Evolutionary conservation across 2,329 filamentous ascomycete species (phyloP).

Genomic region (Dothiorella sarmentorum): DNA sequence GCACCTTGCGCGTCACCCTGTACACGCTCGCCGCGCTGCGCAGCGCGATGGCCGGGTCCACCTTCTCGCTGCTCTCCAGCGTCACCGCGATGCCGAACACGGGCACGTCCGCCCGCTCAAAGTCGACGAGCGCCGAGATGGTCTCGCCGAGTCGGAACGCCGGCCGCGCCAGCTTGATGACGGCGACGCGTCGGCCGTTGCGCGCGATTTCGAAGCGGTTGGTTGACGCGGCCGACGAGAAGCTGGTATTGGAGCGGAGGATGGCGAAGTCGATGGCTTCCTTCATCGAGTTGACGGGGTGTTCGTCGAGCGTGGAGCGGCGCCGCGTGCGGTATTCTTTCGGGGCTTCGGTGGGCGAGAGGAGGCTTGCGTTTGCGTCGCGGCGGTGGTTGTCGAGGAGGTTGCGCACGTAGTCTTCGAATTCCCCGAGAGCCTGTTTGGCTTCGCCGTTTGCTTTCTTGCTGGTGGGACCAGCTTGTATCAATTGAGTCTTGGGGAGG

Average conservation of each 20-base stretch:
- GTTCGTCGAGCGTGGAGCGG: slow-evolving; percentile 56
- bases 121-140: slow-evolving; percentile 80
- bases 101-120: slow-evolving; percentile 67
- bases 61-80: slow-evolving; percentile 81
- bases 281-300: slow-evolving; percentile 56
- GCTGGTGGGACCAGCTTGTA: slow-evolving; percentile 19
- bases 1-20: slow-evolving; percentile 77
- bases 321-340: slow-evolving; percentile 35
- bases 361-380: slow-evolving; percentile 47
- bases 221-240: slow-evolving; percentile 68
- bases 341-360: slow-evolving; percentile 68
- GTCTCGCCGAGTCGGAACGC: slow-evolving; percentile 87
- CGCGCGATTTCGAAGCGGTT: slow-evolving; percentile 95
- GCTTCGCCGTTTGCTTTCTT: slow-evolving; percentile 19
- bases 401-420: slow-evolving; percentile 47
- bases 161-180: slow-evolving; percentile 82
- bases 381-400: slow-evolving; percentile 36
- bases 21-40: slow-evolving; percentile 82
- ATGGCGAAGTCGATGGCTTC: slow-evolving; percentile 92
- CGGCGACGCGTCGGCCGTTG: slow-evolving; percentile 85
- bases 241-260: slow-evolving; percentile 55
- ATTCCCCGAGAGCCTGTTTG: slow-evolving; percentile 33
- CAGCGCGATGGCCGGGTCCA: slow-evolving; percentile 76
- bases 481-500: slow-evolving; percentile 35
- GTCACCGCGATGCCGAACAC: slow-evolving; percentile 83